phyloP scores from a whole-genome alignment of 805 yeast genomes.

The Wickerhamomyces alni region DNA sequence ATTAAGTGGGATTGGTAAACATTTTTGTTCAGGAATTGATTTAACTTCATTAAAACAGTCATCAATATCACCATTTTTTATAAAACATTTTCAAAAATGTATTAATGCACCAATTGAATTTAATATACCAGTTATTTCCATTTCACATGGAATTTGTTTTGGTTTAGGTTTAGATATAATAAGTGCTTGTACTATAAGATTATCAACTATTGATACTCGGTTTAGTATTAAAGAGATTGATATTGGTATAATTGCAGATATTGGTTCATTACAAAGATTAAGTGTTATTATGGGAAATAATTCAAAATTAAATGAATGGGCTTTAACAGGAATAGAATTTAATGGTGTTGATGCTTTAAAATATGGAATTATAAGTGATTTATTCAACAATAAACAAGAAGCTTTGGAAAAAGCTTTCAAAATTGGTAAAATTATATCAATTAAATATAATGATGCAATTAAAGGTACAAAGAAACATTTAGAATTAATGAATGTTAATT shows the following conservation, averaged over 20 bases:
- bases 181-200: constrained; percentile 50
- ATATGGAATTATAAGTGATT: constrained; percentile 49
- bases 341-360: constrained; percentile 45
- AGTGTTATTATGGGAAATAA: constrained; percentile 47
- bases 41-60: constrained; percentile 31
- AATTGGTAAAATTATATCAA: constrained; percentile 39
- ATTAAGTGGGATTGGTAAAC: constrained; percentile 47
- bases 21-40: constrained; percentile 66
- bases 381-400: constrained; percentile 38
- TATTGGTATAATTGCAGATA: constrained; percentile 73
- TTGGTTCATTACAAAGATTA: constrained; percentile 68
- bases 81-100: constrained; percentile 53
- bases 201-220: constrained; percentile 44
- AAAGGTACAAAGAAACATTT: constrained; percentile 56
- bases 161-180: constrained; percentile 71
- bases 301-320: constrained; percentile 53
- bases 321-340: constrained; percentile 57
- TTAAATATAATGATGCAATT: constrained; percentile 51
- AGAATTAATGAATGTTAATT: constrained; percentile 34
- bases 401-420: constrained; percentile 46
- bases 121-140: constrained; percentile 56
- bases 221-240: constrained; percentile 65
- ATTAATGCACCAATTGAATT: constrained; percentile 42
- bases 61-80: constrained; percentile 29
- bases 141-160: constrained; percentile 56